Base-by-base conservation (phyloP, 1,139 yeast genomes). In the Debaryomyces sp. region DNA sequence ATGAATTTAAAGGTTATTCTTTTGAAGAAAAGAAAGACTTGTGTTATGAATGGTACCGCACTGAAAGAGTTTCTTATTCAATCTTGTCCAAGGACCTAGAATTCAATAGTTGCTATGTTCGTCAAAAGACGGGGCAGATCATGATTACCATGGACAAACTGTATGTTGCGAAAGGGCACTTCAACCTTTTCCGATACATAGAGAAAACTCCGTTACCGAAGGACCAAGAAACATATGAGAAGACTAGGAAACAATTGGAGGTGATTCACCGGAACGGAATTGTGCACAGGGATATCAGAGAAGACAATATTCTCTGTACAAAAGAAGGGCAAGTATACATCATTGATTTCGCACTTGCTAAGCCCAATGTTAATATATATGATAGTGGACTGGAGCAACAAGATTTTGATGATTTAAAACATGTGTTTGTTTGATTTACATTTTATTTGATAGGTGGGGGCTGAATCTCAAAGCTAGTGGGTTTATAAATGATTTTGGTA, bases 61-160 rank as follows among this genome's bases (percentile, higher is more conserved):
- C 34, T 18, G 34, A 30, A 30, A n/a, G 34, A 13, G 5, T 10
- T 2, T 30, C 21, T 5, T 30, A 30, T 30, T 13, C 34, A n/a
- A 35, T 35, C 13, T 18, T 35, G n/a, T 35, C 15, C 26, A 22
- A 10, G 13, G 38, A 17, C 12, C 38, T 13, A 4, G 46, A 43
- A n/a, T 43, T 43, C 37, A 43, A 43, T 4, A 43, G 46, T n/a
- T 36, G 46, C 12, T 43, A 43, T 21, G 30, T 43, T 13, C 41
- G 17, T 18, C 34, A 35, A 12, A 43, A 37, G 17, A 17, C 1
- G 8, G 42, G 42, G 5, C 42, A 27, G 26, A 15, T 43, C 17
- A 24, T 36, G 41, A 21, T 43, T 13, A 42, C 34, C 9, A 21
- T n/a, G 18, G 35, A 43, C 17, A 30, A 27, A 15, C 15, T n/a